Evolutionary conservation across 1,139 yeast genomes (phyloP).

Genomic region (Chernovozyma sophiae-reginae): DNA sequence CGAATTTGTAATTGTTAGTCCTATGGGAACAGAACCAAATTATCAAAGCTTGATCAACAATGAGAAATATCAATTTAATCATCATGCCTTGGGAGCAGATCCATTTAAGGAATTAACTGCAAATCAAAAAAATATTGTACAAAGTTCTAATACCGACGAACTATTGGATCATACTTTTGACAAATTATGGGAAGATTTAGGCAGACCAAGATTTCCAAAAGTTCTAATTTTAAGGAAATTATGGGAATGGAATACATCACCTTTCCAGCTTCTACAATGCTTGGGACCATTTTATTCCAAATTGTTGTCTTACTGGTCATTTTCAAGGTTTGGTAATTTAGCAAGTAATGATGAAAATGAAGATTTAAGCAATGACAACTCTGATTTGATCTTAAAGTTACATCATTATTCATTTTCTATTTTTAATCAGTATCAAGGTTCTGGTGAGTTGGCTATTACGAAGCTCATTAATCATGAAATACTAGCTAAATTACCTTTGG

Average conservation of each 20-base stretch:
- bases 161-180: conserved; percentile 14
- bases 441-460: conserved; percentile 45
- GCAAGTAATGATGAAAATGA: conserved; percentile 11
- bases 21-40: conserved; percentile 46
- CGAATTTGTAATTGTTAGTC: conserved; percentile 35
- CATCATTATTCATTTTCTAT: conserved; percentile 42
- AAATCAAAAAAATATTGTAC: conserved; percentile 9
- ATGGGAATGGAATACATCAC: conserved; percentile 39
- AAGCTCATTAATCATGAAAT: conserved; percentile 40
- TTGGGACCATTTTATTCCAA: conserved; percentile 42
- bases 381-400: conserved; percentile 30
- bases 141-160: not conserved
- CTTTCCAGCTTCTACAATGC: conserved; percentile 37
- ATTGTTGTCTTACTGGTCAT: conserved; percentile 41
- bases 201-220: conserved; percentile 39
- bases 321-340: conserved; percentile 34
- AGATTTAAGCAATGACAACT: conserved; percentile 6
- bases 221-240: conserved; percentile 27
- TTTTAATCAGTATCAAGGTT: conserved; percentile 42
- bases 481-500: conserved; percentile 36
- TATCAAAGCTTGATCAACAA: conserved; percentile 31
- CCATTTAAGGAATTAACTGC: conserved; percentile 26
- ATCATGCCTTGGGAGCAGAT: conserved; percentile 27
- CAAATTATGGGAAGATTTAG: conserved; percentile 31
- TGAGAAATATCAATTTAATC: conserved; percentile 29